Percentiles rank a stretch among this genome's conserved stretches.
Conservation (phyloP, 331 rosid genomes). For the Arachis monticola region DNA sequence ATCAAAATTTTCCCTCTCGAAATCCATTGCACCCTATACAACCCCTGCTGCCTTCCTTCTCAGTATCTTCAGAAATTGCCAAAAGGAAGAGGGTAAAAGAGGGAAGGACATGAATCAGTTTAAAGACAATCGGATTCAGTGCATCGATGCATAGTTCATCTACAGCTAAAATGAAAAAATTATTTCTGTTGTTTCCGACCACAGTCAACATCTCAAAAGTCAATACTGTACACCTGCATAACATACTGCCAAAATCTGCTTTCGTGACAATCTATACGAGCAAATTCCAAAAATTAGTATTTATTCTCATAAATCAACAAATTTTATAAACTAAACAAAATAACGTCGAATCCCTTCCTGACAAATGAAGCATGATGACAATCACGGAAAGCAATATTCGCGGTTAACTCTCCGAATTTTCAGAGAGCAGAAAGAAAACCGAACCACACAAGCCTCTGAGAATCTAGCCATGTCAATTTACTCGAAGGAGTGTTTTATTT, state of each 20-base stretch:
- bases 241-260: slow-evolving; percentile 16
- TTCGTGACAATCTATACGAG: not conserved
- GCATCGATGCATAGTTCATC: slow-evolving; percentile 29
- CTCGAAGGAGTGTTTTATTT: too few relatives aligned
- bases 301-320: not conserved
- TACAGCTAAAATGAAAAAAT: slow-evolving; percentile 9
- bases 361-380: not conserved
- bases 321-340: not conserved
- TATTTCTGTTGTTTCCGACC: not conserved
- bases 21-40: slow-evolving; percentile 51
- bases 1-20: slow-evolving; percentile 76
- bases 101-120: slow-evolving; percentile 22
- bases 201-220: not conserved
- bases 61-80: slow-evolving; percentile 39
- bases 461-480: too few relatives aligned
- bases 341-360: not conserved
- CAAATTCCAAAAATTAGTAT: not conserved
- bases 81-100: slow-evolving; percentile 2
- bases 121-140: not conserved
- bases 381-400: not conserved
- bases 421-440: too few relatives aligned
- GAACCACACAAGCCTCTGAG: too few relatives aligned
- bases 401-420: too few relatives aligned
- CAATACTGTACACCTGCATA: slow-evolving; percentile 14
- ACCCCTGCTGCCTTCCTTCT: slow-evolving; percentile 28